Evolutionary conservation across 2,329 filamentous ascomycete genomes (phyloP).

Genomic region (Fusarium sp.): DNA sequence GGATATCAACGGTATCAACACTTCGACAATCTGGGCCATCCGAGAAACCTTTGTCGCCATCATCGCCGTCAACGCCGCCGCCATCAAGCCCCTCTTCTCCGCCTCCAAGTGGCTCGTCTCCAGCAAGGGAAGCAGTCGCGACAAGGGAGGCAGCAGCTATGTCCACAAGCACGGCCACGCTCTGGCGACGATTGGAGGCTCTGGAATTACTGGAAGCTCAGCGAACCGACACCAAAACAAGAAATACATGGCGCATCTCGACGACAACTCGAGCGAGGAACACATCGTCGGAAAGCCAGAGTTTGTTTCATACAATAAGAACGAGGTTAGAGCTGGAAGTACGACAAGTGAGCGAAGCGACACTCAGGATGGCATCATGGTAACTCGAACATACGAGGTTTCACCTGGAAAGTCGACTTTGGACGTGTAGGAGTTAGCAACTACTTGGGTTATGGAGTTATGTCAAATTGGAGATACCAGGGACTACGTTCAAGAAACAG

Average conservation of each 20-base stretch:
- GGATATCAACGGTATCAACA: conserved; percentile 53
- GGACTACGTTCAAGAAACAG: not conserved
- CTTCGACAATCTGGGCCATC: conserved; percentile 57
- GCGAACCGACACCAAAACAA: conserved; percentile 28
- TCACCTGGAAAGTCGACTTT: conserved; percentile 41
- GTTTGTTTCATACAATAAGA: conserved; percentile 37
- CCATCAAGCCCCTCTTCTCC: conserved; percentile 56
- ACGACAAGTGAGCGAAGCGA: conserved; percentile 35
- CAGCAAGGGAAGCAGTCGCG: conserved; percentile 49
- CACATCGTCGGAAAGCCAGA: conserved; percentile 45
- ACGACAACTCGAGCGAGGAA: conserved; percentile 51
- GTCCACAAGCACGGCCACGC: conserved; percentile 44
- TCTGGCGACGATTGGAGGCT: conserved; percentile 45
- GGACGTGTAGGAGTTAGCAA: conserved; percentile 33
- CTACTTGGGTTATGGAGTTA: conserved; percentile 10
- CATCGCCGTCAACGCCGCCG: conserved; percentile 56
- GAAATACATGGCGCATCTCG: conserved; percentile 43
- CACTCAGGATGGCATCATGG: conserved; percentile 41
- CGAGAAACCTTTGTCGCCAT: conserved; percentile 60
- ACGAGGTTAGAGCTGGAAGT: conserved; percentile 39
- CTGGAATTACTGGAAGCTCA: conserved; percentile 24
- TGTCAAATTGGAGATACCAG: not conserved
- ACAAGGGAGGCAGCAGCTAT: conserved; percentile 43
- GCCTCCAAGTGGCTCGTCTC: conserved; percentile 50
- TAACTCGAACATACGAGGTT: conserved; percentile 44